Percentiles rank a stretch among this genome's conserved stretches.
Conservation (phyloP, 441 rosid genomes). For the Monsonia emarginata region DNA sequence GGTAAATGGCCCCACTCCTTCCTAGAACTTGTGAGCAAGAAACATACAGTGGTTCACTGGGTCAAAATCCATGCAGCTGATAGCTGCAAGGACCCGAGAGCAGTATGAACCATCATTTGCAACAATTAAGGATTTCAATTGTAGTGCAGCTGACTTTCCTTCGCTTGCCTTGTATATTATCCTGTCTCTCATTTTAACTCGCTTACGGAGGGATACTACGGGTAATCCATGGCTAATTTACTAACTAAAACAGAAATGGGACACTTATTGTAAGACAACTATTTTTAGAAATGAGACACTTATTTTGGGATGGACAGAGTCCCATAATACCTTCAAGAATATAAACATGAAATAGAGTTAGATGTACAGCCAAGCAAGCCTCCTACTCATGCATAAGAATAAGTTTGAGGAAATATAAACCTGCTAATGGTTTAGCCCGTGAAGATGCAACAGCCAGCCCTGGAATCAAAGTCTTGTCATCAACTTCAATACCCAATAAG, state of each 20-base stretch:
- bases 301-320: no score
- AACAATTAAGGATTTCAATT: no score
- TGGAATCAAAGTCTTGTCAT: slow-evolving; percentile 63
- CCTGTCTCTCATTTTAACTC: no score
- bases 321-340: background rate
- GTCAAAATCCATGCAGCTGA: background rate
- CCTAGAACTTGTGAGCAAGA: background rate
- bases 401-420: slow-evolving; percentile 24
- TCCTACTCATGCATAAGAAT: slow-evolving; percentile 5
- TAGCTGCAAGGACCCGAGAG: background rate
- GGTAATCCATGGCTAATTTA: no score
- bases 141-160: no score
- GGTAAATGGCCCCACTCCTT: background rate
- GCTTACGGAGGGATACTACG: no score
- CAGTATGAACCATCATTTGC: no score
- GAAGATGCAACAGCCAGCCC: slow-evolving; percentile 88
- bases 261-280: no score
- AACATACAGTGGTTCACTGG: background rate
- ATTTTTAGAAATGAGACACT: no score
- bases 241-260: no score
- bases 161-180: no score
- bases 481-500: slow-evolving; percentile 72
- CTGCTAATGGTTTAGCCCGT: slow-evolving; percentile 82
- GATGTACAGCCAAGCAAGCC: background rate
- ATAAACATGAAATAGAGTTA: background rate